Conservation (phyloP, 768 basidiomycete species). For the Clavaria fumosa region DNA sequence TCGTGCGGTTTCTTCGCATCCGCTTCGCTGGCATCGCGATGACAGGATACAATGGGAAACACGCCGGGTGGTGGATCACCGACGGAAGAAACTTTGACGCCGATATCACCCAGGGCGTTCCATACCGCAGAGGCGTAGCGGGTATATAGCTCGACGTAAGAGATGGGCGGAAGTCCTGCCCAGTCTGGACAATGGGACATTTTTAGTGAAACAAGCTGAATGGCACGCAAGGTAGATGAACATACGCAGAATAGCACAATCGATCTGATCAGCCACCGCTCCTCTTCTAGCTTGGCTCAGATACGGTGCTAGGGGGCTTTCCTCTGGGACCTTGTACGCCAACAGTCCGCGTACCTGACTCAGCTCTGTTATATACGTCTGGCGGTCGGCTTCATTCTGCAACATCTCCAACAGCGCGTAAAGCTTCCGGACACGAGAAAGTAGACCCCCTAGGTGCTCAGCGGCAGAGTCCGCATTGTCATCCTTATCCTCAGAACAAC, state of each 20-base stretch:
- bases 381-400: conserved; percentile 36
- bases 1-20: conserved; percentile 18
- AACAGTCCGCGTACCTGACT: conserved; percentile 61
- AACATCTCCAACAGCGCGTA: conserved; percentile 46
- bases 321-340: conserved; percentile 72
- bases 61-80: conserved; percentile 23
- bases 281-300: conserved; percentile 63
- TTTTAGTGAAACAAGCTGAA: background rate
- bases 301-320: conserved; percentile 61
- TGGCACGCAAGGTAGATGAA: conserved; percentile 7
- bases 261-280: conserved; percentile 76
- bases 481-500: conserved; percentile 11
- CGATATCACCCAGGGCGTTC: conserved; percentile 36
- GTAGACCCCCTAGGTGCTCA: too few species aligned
- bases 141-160: conserved; percentile 46
- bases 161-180: conserved; percentile 34
- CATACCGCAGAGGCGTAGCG: conserved; percentile 53
- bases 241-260: conserved; percentile 74
- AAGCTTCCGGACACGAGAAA: conserved; percentile 51
- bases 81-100: conserved; percentile 26
- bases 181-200: conserved; percentile 27
- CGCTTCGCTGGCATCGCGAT: conserved; percentile 6
- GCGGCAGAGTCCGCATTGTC: conserved; percentile 25
- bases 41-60: conserved; percentile 30
- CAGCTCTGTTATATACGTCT: conserved; percentile 53